Evolutionary conservation across 202 grass and related monocot species (phyloP).

Genomic region (Panicum virgatum): DNA sequence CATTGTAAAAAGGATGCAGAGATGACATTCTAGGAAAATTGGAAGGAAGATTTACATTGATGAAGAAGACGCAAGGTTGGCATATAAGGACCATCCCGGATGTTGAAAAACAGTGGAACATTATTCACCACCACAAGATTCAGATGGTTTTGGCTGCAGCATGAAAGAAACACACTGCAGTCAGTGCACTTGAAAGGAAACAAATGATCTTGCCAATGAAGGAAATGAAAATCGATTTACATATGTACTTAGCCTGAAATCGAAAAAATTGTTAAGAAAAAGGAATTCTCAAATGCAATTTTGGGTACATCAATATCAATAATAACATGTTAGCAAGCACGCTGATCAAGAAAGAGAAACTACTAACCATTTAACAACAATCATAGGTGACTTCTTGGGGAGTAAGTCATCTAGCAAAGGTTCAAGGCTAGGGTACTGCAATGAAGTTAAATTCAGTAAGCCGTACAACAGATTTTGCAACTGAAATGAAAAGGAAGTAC

Average conservation of each 20-base stretch:
- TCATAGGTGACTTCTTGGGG: slow-evolving; percentile 83
- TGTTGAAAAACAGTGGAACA: slow-evolving; percentile 94
- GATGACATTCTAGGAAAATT: slow-evolving; percentile 2
- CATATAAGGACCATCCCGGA: slow-evolving; percentile 97
- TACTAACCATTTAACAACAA: slow-evolving; percentile 89
- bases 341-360: slow-evolving; percentile 1
- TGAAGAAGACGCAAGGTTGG: slow-evolving; percentile 97
- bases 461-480: background rate
- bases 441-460: slow-evolving; percentile 33
- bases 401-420: slow-evolving; percentile 84
- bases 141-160: slow-evolving; percentile 96
- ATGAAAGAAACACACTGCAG: slow-evolving; percentile 21
- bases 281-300: background rate
- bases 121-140: slow-evolving; percentile 99
- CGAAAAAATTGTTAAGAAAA: background rate
- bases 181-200: slow-evolving; percentile 19
- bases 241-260: slow-evolving; percentile 6
- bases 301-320: background rate
- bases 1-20: background rate
- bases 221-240: background rate
- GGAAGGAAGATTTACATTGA: slow-evolving; percentile 64
- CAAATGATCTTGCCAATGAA: background rate
- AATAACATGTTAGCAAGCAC: background rate
- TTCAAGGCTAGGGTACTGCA: slow-evolving; percentile 89
- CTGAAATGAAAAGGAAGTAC: background rate